Evolutionary conservation across 495 filamentous ascomycete genomes (phyloP).

Genomic region (Talaromyces ruber): DNA sequence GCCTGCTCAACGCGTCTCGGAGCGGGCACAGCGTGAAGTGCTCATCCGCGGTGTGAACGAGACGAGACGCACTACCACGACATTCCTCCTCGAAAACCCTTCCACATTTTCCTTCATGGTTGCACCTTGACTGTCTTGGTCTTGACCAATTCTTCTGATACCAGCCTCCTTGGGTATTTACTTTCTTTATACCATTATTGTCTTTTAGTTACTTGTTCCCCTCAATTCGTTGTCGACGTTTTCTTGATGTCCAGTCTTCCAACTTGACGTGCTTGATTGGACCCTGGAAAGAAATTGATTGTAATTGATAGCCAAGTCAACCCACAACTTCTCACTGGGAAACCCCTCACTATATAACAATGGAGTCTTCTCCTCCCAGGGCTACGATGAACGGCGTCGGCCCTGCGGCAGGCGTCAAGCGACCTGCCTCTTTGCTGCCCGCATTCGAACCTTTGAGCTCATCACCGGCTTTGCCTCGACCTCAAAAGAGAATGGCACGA

Average conservation of each 20-base stretch:
- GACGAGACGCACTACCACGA: conserved; percentile 22
- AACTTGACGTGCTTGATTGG: neutral
- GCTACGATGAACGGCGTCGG: conserved; percentile 19
- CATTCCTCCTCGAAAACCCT: conserved; percentile 32
- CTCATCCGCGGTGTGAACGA: conserved; percentile 36
- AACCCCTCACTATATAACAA: conserved; percentile 11
- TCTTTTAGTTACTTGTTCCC: conserved; percentile 15
- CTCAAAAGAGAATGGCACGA: conserved; percentile 60
- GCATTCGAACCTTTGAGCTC: conserved; percentile 90
- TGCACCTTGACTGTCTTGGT: neutral
- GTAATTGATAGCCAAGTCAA: conserved; percentile 7
- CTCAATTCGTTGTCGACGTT: conserved; percentile 9
- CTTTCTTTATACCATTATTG: conserved; percentile 3
- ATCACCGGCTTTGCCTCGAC: conserved; percentile 72
- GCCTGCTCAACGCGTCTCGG: conserved; percentile 43
- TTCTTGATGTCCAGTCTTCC: neutral
- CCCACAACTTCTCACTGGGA: neutral
- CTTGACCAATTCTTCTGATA: conserved; percentile 12
- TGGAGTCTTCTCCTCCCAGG: conserved; percentile 39
- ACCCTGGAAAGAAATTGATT: neutral
- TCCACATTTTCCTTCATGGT: conserved; percentile 21
- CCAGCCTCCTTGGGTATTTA: conserved; percentile 15
- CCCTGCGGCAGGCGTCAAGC: conserved; percentile 58
- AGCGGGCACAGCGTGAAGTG: conserved; percentile 25
- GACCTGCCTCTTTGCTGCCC: conserved; percentile 75